Conservation (phyloP, 2,329 filamentous ascomycete genomes). For the Colletotrichum tropicale region DNA sequence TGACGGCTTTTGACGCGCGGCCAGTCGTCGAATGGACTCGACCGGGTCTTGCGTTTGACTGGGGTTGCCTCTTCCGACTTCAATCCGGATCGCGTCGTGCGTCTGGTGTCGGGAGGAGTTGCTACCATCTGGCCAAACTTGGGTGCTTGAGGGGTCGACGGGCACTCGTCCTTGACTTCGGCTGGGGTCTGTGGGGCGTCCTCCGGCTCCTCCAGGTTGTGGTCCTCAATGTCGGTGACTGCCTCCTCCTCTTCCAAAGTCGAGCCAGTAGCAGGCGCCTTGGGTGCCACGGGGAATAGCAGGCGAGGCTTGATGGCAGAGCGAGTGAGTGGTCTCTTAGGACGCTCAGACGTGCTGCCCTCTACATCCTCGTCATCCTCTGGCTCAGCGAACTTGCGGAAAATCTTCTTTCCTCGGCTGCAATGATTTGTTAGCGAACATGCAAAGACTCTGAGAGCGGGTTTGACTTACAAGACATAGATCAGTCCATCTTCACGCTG, state of each 20-base stretch:
- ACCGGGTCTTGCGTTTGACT: conserved; percentile 40
- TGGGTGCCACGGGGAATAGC: conserved; percentile 62
- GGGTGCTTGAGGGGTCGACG: conserved; percentile 57
- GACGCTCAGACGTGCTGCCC: conserved; percentile 29
- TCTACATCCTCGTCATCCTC: conserved; percentile 40
- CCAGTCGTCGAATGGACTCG: conserved; percentile 72
- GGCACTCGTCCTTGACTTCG: background rate
- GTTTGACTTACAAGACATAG: conserved; percentile 73
- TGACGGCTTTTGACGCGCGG: conserved; percentile 63
- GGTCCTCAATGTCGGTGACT: conserved; percentile 62
- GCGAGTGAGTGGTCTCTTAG: conserved; percentile 60
- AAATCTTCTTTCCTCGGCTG: conserved; percentile 81
- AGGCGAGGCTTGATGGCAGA: conserved; percentile 75
- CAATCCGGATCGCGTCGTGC: conserved; percentile 61
- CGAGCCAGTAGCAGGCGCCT: conserved; percentile 5
- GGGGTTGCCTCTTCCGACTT: conserved; percentile 50
- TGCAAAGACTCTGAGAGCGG: background rate
- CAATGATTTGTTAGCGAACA: conserved; percentile 4
- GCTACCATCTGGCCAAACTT: conserved; percentile 56
- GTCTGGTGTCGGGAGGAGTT: conserved; percentile 66
- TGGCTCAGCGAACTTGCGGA: conserved; percentile 66
- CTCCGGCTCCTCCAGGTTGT: conserved; percentile 40
- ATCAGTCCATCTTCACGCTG: conserved; percentile 74
- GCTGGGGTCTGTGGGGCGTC: conserved; percentile 35
- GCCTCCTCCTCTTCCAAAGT: conserved; percentile 63